Percentiles rank a stretch among this genome's conserved stretches.
These are phyloP conservation scores for Stagonosporopsis tanaceti DNA, from an alignment of 2,329 filamentous ascomycete species.

Conservation along the genomic window DNA sequence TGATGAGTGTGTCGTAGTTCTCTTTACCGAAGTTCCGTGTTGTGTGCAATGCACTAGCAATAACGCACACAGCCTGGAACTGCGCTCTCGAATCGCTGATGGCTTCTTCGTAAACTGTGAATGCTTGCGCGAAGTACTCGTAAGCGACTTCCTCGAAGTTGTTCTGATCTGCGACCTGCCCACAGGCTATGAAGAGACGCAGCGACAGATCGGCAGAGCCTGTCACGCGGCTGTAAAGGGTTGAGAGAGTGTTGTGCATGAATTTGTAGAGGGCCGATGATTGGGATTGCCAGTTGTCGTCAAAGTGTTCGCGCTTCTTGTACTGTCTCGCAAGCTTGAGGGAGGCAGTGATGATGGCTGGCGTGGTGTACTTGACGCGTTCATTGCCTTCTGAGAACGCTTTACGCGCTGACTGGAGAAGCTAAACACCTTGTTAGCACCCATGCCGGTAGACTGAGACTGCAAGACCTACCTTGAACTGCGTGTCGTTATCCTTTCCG, in stretches of 20 bases:
- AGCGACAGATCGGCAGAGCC: constrained; percentile 87
- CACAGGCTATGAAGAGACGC: constrained; percentile 88
- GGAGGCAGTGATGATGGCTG: constrained; percentile 86
- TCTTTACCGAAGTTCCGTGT: constrained; percentile 92
- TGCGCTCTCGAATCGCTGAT: constrained; percentile 96
- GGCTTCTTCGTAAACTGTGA: constrained; percentile 96
- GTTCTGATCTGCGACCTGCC: constrained; percentile 89
- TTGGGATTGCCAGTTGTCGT: constrained; percentile 76
- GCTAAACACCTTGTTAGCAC: constrained; percentile 50
- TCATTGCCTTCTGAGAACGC: constrained; percentile 92
- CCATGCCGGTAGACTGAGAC: too few species aligned
- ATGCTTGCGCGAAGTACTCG: constrained; percentile 97
- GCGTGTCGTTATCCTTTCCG: constrained; percentile 86
- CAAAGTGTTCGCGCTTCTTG: constrained; percentile 89
- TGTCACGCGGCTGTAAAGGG: constrained; percentile 85
- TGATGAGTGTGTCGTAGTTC: constrained; percentile 98
- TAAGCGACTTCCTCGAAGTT: constrained; percentile 96
- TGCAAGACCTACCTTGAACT: constrained; percentile 71
- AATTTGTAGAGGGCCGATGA: constrained; percentile 92
- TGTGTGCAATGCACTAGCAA: constrained; percentile 87
- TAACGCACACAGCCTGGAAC: constrained; percentile 96
- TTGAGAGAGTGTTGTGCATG: constrained; percentile 86
- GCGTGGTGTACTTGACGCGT: constrained; percentile 93
- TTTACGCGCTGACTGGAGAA: constrained; percentile 86
- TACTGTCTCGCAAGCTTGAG: constrained; percentile 88